phyloP scores from a whole-genome alignment of 1,139 yeast species.

The Eremothecium cymbalariae region DNA sequence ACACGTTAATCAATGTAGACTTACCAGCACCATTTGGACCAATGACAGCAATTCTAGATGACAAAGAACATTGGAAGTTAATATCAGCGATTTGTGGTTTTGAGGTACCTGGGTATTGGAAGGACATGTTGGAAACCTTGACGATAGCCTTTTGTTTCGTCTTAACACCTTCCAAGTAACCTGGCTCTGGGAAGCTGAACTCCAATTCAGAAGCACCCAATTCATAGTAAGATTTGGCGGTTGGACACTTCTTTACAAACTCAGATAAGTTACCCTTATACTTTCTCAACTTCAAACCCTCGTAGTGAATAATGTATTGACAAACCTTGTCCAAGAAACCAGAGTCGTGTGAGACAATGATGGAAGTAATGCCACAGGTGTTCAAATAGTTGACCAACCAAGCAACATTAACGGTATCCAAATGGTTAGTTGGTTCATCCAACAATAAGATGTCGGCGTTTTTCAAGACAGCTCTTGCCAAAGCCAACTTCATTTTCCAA shows the following conservation, averaged over 20 bases:
- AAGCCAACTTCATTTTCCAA: conserved; percentile 99
- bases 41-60: conserved; percentile 99
- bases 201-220: conserved; percentile 95
- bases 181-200: conserved; percentile 98
- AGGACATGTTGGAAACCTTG: conserved; percentile 90
- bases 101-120: conserved; percentile 98
- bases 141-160: conserved; percentile 99
- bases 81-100: conserved; percentile 89
- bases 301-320: conserved; percentile 98
- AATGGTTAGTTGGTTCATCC: conserved; percentile 99
- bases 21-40: conserved; percentile 99
- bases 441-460: conserved; percentile 96
- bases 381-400: conserved; percentile 99
- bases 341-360: conserved; percentile 98
- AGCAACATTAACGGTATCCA: conserved; percentile 98
- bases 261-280: conserved; percentile 99
- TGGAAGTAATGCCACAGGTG: conserved; percentile 96
- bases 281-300: conserved; percentile 98
- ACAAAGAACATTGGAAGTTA: conserved; percentile 96
- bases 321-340: conserved; percentile 97
- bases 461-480: conserved; percentile 98
- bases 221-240: conserved; percentile 98
- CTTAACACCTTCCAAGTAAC: conserved; percentile 99
- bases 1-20: conserved; percentile 94
- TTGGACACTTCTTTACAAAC: conserved; percentile 96